These are phyloP conservation scores for Blastobotrys buckinghamii DNA, from an alignment of 1,139 yeast species.

Conservation along the genomic window DNA sequence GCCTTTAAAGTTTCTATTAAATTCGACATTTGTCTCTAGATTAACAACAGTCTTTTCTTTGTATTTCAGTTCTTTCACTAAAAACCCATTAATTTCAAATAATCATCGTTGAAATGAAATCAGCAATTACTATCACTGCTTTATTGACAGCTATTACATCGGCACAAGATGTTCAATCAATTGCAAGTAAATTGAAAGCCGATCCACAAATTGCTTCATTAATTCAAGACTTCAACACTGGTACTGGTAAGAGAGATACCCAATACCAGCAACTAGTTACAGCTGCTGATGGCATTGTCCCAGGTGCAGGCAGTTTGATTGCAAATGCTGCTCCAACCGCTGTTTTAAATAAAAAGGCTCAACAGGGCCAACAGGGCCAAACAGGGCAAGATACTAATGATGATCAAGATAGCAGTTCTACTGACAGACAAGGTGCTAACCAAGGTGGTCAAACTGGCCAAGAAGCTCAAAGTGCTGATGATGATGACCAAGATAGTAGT, in stretches of 20 bases:
- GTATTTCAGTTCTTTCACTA: not conserved
- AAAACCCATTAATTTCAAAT: too few species aligned
- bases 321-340: slow-evolving; percentile 14
- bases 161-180: not conserved
- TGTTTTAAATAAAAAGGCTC: slow-evolving; percentile 1
- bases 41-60: not conserved
- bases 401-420: not conserved
- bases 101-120: too few species aligned
- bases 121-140: not conserved
- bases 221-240: slow-evolving; percentile 18
- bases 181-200: slow-evolving; percentile 13
- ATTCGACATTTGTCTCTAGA: too few species aligned
- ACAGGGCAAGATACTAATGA: not conserved
- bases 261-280: slow-evolving; percentile 17
- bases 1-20: too few species aligned
- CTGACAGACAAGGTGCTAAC: not conserved
- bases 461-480: not conserved
- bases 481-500: not conserved
- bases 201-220: slow-evolving; percentile 16
- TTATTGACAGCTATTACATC: not conserved
- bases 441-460: slow-evolving; percentile 4
- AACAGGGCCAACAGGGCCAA: slow-evolving; percentile 4
- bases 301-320: slow-evolving; percentile 21
- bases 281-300: slow-evolving; percentile 19
- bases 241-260: slow-evolving; percentile 16